These are phyloP conservation scores for Bimuria novae-zelandiae DNA, from an alignment of 2,329 filamentous ascomycete genomes.

Conservation along the genomic window DNA sequence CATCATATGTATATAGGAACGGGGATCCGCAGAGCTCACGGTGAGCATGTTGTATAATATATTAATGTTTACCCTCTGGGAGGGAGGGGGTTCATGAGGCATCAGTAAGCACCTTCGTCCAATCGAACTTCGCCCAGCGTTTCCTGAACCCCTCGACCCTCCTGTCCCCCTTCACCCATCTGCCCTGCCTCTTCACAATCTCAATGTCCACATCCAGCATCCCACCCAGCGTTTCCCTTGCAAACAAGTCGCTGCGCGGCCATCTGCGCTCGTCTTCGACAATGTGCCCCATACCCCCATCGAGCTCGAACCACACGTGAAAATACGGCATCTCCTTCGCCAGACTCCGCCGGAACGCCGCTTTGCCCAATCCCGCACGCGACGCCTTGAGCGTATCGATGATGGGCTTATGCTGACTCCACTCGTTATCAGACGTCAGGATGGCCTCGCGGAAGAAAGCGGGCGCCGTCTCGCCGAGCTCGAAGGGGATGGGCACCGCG, in stretches of 20 bases:
- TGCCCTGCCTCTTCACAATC: constrained; percentile 85
- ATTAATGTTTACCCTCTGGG: too few species aligned
- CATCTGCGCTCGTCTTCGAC: constrained; percentile 85
- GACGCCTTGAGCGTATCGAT: constrained; percentile 79
- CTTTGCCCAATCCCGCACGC: constrained; percentile 71
- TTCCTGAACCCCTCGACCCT: constrained; percentile 79
- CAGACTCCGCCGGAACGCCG: constrained; percentile 79
- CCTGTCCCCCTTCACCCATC: constrained; percentile 73
- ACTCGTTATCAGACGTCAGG: constrained; percentile 84
- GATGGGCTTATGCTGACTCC: constrained; percentile 92
- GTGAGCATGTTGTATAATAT: too few species aligned
- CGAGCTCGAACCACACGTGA: constrained; percentile 90
- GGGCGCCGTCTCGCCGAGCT: constrained; percentile 86
- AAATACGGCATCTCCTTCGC: constrained; percentile 99
- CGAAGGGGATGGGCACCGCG: constrained; percentile 85
- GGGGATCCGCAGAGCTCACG: too few species aligned
- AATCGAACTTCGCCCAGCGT: constrained; percentile 92
- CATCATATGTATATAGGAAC: too few species aligned
- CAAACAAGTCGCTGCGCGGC: constrained; percentile 92
- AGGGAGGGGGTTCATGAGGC: too few species aligned
- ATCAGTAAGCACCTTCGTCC: constrained; percentile 68
- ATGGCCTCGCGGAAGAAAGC: constrained; percentile 97
- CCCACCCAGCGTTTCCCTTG: constrained; percentile 86
- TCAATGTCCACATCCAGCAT: constrained; percentile 85
- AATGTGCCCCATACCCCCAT: constrained; percentile 89